These are phyloP conservation scores for Helotiales sp. DNA, from an alignment of 2,329 filamentous ascomycete species.

Conservation along the genomic window DNA sequence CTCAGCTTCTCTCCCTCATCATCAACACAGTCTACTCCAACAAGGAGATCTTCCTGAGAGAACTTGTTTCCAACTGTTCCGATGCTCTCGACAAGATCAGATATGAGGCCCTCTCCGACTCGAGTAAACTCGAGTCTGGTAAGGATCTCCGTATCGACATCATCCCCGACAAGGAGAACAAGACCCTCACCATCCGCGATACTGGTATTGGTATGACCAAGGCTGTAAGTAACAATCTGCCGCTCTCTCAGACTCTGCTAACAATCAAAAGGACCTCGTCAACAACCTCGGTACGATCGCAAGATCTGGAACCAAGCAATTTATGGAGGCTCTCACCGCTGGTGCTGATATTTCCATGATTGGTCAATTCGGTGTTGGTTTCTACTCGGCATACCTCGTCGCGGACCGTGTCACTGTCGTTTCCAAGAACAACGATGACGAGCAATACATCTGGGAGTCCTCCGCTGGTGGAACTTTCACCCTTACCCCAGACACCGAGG, in stretches of 20 bases:
- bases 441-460: slow-evolving; percentile 99
- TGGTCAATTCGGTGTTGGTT: slow-evolving; percentile 99
- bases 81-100: slow-evolving; percentile 99
- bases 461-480: slow-evolving; percentile 97
- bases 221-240: slow-evolving; percentile 72
- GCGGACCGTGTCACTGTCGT: slow-evolving; percentile 94
- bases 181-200: slow-evolving; percentile 97
- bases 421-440: slow-evolving; percentile 99
- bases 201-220: slow-evolving; percentile 99
- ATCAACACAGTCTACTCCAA: slow-evolving; percentile 99
- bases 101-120: slow-evolving; percentile 97
- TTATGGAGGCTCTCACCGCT: slow-evolving; percentile 98
- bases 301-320: slow-evolving; percentile 99
- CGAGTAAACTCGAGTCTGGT: slow-evolving; percentile 93
- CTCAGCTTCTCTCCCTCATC: slow-evolving; percentile 98
- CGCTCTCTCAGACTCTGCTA: slow-evolving; percentile 41
- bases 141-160: slow-evolving; percentile 99
- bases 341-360: slow-evolving; percentile 99
- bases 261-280: slow-evolving; percentile 79
- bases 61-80: slow-evolving; percentile 97
- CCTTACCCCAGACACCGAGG: slow-evolving; percentile 87
- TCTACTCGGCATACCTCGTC: slow-evolving; percentile 99
- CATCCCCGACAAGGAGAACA: slow-evolving; percentile 95
- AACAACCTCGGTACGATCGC: slow-evolving; percentile 99
- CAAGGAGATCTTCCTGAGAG: slow-evolving; percentile 99